Percentiles rank a stretch among this genome's conserved stretches.
These are phyloP conservation scores for Tricharina praecox DNA, from an alignment of 495 filamentous ascomycete species.

Conservation along the genomic window DNA sequence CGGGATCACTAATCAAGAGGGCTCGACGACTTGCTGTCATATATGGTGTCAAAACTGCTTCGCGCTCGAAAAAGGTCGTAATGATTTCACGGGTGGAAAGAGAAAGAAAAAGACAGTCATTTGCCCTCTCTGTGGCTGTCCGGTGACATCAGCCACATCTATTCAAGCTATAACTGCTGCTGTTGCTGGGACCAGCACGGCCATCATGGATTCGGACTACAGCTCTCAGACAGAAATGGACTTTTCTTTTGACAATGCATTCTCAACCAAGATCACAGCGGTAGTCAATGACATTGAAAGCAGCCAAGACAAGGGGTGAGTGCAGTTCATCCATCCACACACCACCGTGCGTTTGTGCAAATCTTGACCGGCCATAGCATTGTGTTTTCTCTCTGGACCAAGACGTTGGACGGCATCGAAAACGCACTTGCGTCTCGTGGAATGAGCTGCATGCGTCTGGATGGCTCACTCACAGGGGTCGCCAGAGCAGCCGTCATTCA, in stretches of 20 bases:
- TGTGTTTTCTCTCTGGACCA: slow-evolving; percentile 39
- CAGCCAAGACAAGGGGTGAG: slow-evolving; percentile 28
- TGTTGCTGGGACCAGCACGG: too few species aligned
- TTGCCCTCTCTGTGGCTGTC: background rate
- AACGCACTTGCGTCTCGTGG: slow-evolving; percentile 10
- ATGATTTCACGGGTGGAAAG: too few species aligned
- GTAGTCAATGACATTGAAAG: slow-evolving; percentile 27
- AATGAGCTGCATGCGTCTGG: slow-evolving; percentile 29
- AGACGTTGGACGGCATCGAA: slow-evolving; percentile 30
- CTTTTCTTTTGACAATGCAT: slow-evolving; percentile 10
- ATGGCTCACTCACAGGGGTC: slow-evolving; percentile 26
- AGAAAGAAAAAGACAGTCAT: background rate
- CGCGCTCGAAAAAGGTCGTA: background rate
- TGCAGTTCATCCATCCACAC: background rate
- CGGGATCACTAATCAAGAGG: background rate
- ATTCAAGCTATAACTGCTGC: too few species aligned
- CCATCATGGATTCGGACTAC: background rate
- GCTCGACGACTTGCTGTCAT: background rate
- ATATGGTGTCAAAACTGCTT: background rate
- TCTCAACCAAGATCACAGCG: slow-evolving; percentile 28
- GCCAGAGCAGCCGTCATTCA: slow-evolving; percentile 27
- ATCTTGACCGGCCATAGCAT: slow-evolving; percentile 27
- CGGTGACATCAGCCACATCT: background rate
- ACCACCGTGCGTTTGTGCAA: background rate
- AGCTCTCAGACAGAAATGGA: background rate